These are phyloP conservation scores for Neofusicoccum cordaticola DNA, from an alignment of 2,329 filamentous ascomycete genomes.

Conservation along the genomic window DNA sequence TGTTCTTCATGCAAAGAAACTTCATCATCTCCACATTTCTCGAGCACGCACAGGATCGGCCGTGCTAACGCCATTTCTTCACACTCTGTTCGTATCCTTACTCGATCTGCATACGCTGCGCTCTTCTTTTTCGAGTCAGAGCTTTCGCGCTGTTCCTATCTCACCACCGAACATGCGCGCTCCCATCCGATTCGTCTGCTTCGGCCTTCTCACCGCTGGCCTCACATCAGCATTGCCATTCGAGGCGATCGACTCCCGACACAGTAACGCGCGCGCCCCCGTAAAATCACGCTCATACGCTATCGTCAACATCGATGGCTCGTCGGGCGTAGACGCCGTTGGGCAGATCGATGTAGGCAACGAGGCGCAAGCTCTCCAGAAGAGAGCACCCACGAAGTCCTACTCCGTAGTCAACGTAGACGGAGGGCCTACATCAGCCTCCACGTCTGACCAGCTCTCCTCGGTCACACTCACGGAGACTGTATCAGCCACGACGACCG, in stretches of 20 bases:
- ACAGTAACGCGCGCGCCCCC: background rate
- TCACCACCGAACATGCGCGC: slow-evolving; percentile 4
- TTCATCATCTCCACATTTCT: slow-evolving; percentile 16
- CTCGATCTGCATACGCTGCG: background rate
- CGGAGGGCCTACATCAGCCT: slow-evolving; percentile 30
- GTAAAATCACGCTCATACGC: background rate
- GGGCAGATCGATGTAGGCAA: background rate
- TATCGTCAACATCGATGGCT: slow-evolving; percentile 14
- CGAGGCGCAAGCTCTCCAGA: slow-evolving; percentile 19
- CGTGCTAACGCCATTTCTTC: background rate
- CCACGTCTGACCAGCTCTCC: background rate
- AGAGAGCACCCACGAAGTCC: slow-evolving; percentile 29
- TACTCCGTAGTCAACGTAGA: slow-evolving; percentile 42
- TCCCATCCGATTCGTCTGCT: slow-evolving; percentile 5
- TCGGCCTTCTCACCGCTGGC: background rate
- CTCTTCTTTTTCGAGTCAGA: background rate
- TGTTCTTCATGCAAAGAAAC: slow-evolving; percentile 4
- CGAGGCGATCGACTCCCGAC: slow-evolving; percentile 1
- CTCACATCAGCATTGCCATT: slow-evolving; percentile 12
- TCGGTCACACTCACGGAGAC: slow-evolving; percentile 12
- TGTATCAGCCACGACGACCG: background rate
- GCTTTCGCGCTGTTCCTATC: background rate
- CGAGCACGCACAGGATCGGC: slow-evolving; percentile 6
- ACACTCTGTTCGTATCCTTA: background rate
- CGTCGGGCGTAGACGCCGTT: background rate